A percentile compares a stretch with the other conserved stretches of the same genome.
These are phyloP conservation scores for Decorospora gaudefroyi DNA, from an alignment of 2,329 filamentous ascomycete genomes.

Conservation along the genomic window DNA sequence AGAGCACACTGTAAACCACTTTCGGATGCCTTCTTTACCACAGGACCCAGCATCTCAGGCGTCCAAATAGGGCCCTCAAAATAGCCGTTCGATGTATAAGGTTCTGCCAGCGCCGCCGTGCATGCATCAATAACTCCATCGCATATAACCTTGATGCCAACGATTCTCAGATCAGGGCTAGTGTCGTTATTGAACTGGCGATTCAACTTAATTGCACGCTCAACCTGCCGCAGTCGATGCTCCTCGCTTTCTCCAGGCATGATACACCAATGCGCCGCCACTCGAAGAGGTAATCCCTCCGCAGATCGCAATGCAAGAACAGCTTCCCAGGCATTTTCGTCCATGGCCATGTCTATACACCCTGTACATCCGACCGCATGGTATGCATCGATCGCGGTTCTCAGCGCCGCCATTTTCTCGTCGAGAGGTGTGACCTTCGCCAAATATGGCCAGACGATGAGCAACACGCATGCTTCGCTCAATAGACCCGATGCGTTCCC, in stretches of 20 bases:
- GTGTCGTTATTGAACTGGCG: slow-evolving; percentile 52
- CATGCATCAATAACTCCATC: slow-evolving; percentile 69
- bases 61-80: slow-evolving; percentile 61
- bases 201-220: slow-evolving; percentile 56
- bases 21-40: slow-evolving; percentile 59
- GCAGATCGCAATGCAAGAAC: slow-evolving; percentile 50
- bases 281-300: slow-evolving; percentile 51
- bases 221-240: slow-evolving; percentile 56
- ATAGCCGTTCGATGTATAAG: slow-evolving; percentile 57
- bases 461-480: slow-evolving; percentile 59
- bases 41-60: slow-evolving; percentile 56
- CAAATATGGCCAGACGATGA: slow-evolving; percentile 60
- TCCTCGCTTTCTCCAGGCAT: slow-evolving; percentile 53
- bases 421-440: slow-evolving; percentile 55
- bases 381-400: slow-evolving; percentile 56
- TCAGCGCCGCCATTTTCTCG: slow-evolving; percentile 55
- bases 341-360: slow-evolving; percentile 64
- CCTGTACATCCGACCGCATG: slow-evolving; percentile 59
- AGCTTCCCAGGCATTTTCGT: slow-evolving; percentile 60
- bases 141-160: slow-evolving; percentile 67
- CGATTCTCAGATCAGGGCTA: slow-evolving; percentile 57
- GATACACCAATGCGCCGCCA: slow-evolving; percentile 63
- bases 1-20: slow-evolving; percentile 64
- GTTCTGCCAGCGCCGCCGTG: slow-evolving; percentile 64
- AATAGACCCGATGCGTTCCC: slow-evolving; percentile 59